These are phyloP conservation scores for Sequoia sempervirens DNA, from an alignment of 75 land plant genomes.

Conservation along the genomic window DNA sequence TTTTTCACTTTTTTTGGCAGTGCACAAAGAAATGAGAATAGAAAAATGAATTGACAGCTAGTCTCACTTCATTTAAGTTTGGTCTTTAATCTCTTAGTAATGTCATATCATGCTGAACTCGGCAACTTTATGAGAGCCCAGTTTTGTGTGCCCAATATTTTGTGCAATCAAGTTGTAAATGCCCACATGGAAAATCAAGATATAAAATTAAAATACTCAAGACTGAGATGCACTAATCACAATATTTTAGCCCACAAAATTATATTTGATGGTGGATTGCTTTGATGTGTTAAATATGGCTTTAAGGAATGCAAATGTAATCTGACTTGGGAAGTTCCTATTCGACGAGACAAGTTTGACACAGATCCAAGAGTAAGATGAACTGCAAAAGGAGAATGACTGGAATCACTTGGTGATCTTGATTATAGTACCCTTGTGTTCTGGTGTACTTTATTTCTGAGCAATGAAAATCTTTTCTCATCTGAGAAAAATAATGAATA, in stretches of 20 bases:
- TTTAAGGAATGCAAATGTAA: neutral
- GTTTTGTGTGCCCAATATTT: neutral
- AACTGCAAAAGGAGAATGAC: neutral
- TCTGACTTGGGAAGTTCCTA: neutral
- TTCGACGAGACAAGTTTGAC: neutral
- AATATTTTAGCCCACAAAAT: neutral
- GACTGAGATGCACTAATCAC: neutral
- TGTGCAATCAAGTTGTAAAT: neutral
- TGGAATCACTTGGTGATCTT: neutral
- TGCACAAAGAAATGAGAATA: neutral
- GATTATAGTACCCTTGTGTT: neutral
- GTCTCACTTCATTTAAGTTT: neutral
- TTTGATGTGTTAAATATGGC: neutral
- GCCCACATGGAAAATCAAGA: neutral
- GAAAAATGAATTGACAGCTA: neutral
- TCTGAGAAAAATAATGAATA: neutral
- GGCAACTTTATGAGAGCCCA: neutral
- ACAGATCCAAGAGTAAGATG: neutral
- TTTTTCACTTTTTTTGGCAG: neutral
- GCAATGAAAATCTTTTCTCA: neutral
- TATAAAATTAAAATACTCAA: neutral
- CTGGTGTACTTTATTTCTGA: neutral
- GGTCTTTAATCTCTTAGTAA: neutral
- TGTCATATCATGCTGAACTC: neutral
- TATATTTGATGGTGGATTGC: neutral